Conservation (phyloP, 306 rosid genomes). For the Castanopsis chinensis region DNA sequence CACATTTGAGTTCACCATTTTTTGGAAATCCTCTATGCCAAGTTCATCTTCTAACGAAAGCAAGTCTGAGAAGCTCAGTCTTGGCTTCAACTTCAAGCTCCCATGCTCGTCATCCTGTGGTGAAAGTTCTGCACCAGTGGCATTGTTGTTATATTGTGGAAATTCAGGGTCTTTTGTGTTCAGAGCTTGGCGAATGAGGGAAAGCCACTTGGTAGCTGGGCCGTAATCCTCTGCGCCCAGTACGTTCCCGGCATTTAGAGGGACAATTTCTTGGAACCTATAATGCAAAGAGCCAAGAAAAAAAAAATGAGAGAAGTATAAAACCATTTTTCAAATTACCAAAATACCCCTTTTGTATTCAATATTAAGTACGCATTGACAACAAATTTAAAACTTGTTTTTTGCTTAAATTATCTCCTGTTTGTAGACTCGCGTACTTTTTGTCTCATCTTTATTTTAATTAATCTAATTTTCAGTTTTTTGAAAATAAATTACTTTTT, state of each 20-base stretch:
- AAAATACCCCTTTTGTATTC: too few relatives aligned
- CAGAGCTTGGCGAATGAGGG: slow-evolving; percentile 56
- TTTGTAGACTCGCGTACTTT: rapidly evolving
- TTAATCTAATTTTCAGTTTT: too few relatives aligned
- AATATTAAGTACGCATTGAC: too few relatives aligned
- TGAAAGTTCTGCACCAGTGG: neutral
- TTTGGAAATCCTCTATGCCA: slow-evolving; percentile 1
- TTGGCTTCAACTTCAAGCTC: slow-evolving; percentile 30
- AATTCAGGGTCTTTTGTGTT: slow-evolving; percentile 24
- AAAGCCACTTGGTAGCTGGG: slow-evolving; percentile 76
- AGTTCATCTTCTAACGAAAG: slow-evolving; percentile 43
- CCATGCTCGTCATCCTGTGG: slow-evolving; percentile 9
- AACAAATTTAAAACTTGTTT: too few relatives aligned
- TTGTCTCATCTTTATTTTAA: too few relatives aligned
- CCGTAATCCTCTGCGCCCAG: slow-evolving; percentile 81
- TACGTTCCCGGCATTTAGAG: slow-evolving; percentile 82
- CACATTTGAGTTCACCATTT: neutral
- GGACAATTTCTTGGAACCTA: slow-evolving; percentile 97
- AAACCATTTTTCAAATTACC: too few relatives aligned
- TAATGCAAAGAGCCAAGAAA: neutral
- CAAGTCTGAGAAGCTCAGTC: slow-evolving; percentile 48
- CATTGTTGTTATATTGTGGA: neutral
- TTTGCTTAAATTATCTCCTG: too few relatives aligned
- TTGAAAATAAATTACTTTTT: too few relatives aligned
- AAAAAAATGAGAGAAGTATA: neutral